Base-by-base conservation (phyloP, 78 protist genomes). In the Dictyostelium intermedium region DNA sequence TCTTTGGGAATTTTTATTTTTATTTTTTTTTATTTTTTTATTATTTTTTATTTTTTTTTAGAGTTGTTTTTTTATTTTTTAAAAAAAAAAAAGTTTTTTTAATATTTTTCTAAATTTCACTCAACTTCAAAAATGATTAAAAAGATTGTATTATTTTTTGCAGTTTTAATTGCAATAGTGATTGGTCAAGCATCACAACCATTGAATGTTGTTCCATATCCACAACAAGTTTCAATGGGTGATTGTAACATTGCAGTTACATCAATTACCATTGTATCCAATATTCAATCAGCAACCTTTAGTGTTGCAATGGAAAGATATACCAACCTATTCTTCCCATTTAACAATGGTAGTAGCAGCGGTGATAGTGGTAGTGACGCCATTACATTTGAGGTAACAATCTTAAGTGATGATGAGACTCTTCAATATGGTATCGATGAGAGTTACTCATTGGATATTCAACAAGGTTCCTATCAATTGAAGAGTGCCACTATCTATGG, bases 401-500 rank as follows among this genome's bases (percentile, higher is more conserved):
- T 87, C 45, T 47, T 0, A 1, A 60, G 73, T 23, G 73, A 73
- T 34, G 82, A 74, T 56, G 92, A 86, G 60, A 80, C 53, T 10
- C 76, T 86, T 5, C 79, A 50, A 30, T 77, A 76, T 3, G 92
- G 92, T 4, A 39, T 76, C 27, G 92, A 86, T 39, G 92, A 86
- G 39, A 76, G 84, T 1, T 86, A 86, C n/a, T 8, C 56, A 3
- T 47, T 91, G 2, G 10, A 10, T 10, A 81, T 39, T 13, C 27
- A 63, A 76, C 23, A 18, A 79, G 39, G 53, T n/a, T n/a, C 87
- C 1, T 34, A 37, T 2, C 5, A 37, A 43, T 82, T 96, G 56
- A 30, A 35, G 8, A 91, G 98, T 1, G 9, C 30, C 11, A 98
- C 98, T 1, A 78, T 81, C 53, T 97, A 35, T 69, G 99, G 99